Conservation (phyloP, 768 basidiomycete species). For the Boletus coccyginus region DNA sequence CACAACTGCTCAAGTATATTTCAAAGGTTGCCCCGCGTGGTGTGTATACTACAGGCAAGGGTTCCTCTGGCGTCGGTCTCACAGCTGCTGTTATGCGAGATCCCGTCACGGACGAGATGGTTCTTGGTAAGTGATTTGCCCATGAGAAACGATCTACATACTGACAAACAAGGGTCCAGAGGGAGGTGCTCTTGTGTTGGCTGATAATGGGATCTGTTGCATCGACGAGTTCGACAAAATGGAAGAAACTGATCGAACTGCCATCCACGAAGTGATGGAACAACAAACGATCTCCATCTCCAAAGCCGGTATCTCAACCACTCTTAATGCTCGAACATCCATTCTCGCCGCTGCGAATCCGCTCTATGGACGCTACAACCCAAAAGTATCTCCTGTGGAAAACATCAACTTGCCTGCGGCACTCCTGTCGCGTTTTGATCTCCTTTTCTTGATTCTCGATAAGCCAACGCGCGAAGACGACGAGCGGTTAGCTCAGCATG, state of each 20-base stretch:
- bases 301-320: constrained; percentile 98
- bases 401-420: constrained; percentile 99
- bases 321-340: constrained; percentile 95
- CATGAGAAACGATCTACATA: not conserved
- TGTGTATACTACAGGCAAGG: constrained; percentile 97
- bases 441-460: constrained; percentile 95
- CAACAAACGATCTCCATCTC: constrained; percentile 99
- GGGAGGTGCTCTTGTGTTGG: constrained; percentile 98
- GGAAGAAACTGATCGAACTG: constrained; percentile 96
- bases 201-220: constrained; percentile 99
- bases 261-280: constrained; percentile 99
- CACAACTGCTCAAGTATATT: constrained; percentile 95
- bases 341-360: constrained; percentile 98
- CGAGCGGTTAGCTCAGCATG: constrained; percentile 93
- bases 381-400: constrained; percentile 95
- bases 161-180: constrained; percentile 47
- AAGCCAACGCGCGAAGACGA: constrained; percentile 95
- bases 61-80: constrained; percentile 97
- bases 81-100: constrained; percentile 99
- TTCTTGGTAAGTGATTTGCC: constrained; percentile 66
- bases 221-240: constrained; percentile 99
- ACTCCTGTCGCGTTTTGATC: constrained; percentile 91
- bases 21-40: constrained; percentile 98
- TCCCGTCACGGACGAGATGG: constrained; percentile 99
- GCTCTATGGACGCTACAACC: constrained; percentile 96